Conservation (phyloP, 108 stramenopile genomes). For the Stephanodiscus minutulus region DNA sequence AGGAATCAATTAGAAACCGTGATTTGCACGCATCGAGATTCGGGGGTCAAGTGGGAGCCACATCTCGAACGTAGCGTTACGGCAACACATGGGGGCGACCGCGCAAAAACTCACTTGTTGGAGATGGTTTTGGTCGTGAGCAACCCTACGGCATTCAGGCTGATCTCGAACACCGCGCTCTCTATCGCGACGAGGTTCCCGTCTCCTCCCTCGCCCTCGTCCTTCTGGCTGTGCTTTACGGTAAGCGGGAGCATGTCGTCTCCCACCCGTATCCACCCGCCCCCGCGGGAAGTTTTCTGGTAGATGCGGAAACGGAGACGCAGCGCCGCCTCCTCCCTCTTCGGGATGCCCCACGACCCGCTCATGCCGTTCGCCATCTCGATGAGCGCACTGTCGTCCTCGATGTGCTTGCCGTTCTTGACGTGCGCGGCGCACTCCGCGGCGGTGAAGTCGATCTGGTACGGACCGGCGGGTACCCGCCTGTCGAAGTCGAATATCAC, state of each 20-base stretch:
- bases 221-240: conserved; percentile 47
- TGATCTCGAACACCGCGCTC: conserved; percentile 65
- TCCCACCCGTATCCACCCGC: conserved; percentile 70
- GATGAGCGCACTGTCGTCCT: conserved; percentile 52
- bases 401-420: conserved; percentile 14
- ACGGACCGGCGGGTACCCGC: conserved; percentile 89
- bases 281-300: conserved; percentile 71
- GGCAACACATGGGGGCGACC: background rate
- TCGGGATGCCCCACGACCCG: conserved; percentile 70
- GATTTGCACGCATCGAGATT: background rate
- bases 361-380: conserved; percentile 64
- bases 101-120: conserved; percentile 58
- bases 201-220: conserved; percentile 59
- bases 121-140: conserved; percentile 57
- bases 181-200: conserved; percentile 72
- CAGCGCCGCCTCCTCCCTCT: conserved; percentile 80
- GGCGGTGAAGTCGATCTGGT: conserved; percentile 73
- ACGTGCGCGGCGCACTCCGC: conserved; percentile 75
- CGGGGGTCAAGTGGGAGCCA: too few species aligned
- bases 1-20: background rate
- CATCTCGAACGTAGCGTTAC: too few species aligned
- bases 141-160: conserved; percentile 66
- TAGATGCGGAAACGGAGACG: conserved; percentile 65
- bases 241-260: conserved; percentile 68
- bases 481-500: conserved; percentile 89